phyloP scores from a whole-genome alignment of 2,329 filamentous ascomycete species.

The Arthrobotrys pseudoclavata region DNA sequence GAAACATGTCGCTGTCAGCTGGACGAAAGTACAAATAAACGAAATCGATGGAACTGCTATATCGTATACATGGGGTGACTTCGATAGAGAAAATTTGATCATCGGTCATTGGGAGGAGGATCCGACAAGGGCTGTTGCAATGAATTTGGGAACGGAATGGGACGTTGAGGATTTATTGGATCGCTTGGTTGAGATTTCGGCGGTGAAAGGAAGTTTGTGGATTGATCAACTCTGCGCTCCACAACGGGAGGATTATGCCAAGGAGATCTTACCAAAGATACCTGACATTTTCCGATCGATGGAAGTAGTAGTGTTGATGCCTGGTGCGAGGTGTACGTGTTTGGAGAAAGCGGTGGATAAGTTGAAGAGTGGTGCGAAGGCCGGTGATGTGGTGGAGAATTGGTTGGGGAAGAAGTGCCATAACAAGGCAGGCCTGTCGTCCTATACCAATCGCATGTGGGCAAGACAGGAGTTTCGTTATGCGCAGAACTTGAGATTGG shows the following conservation, averaged over 20 bases:
- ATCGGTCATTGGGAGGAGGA: constrained; percentile 56
- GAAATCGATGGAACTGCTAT: constrained; percentile 44
- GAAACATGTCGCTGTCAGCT: constrained; percentile 50
- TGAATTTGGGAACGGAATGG: constrained; percentile 58
- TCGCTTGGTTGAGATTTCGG: constrained; percentile 46
- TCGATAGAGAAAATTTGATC: constrained; percentile 54
- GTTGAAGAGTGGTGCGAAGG: constrained; percentile 22
- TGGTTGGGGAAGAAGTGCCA: constrained; percentile 53
- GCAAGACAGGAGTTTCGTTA: constrained; percentile 58
- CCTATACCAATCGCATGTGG: constrained; percentile 60
- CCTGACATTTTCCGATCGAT: constrained; percentile 58
- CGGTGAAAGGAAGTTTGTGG: constrained; percentile 45
- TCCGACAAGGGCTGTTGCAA: constrained; percentile 47
- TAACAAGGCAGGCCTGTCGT: constrained; percentile 56
- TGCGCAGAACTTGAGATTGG: constrained; percentile 44
- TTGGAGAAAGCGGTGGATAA: constrained; percentile 43
- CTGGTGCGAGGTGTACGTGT: constrained; percentile 45
- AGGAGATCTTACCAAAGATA: constrained; percentile 55
- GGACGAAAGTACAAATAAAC: constrained; percentile 52
- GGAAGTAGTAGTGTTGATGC: constrained; percentile 56
- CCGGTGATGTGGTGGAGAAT: constrained; percentile 39
- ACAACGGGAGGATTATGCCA: constrained; percentile 48
- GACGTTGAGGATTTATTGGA: constrained; percentile 54
- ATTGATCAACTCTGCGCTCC: constrained; percentile 55
- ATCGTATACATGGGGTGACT: constrained; percentile 58